phyloP scores from a whole-genome alignment of 345 rosid species.

The Eucalyptus decipiens region DNA sequence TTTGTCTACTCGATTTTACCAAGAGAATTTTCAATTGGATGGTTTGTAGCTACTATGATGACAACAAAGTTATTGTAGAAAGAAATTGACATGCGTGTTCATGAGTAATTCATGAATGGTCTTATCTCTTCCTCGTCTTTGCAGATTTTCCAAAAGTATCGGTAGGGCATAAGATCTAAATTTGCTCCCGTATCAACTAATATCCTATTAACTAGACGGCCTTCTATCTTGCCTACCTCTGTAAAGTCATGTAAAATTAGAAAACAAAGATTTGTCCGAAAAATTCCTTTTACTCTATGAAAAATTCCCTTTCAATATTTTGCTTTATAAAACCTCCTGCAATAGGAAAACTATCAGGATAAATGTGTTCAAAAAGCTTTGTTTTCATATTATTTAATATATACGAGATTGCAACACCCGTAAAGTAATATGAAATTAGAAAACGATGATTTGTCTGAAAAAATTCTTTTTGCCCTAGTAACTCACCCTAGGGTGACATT shows the following conservation, averaged over 20 bases:
- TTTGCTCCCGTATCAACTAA: accelerated
- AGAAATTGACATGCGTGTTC: not conserved
- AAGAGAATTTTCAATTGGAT: not conserved
- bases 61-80: not conserved
- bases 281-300: accelerated
- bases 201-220: too few species aligned
- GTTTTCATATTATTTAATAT: too few species aligned
- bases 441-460: accelerated
- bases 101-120: not conserved
- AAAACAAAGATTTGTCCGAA: accelerated
- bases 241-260: accelerated
- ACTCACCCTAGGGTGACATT: too few species aligned
- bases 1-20: not conserved
- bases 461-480: too few species aligned
- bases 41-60: not conserved
- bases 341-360: accelerated
- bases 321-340: accelerated
- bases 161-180: too few species aligned
- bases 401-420: accelerated
- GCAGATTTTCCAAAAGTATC: accelerated
- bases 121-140: too few species aligned
- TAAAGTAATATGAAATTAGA: too few species aligned
- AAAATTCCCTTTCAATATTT: accelerated
- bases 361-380: too few species aligned
- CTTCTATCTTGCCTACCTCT: too few species aligned